Evolutionary conservation across 208 protist species (phyloP).

Genomic region (Wallacemonas sp.): DNA sequence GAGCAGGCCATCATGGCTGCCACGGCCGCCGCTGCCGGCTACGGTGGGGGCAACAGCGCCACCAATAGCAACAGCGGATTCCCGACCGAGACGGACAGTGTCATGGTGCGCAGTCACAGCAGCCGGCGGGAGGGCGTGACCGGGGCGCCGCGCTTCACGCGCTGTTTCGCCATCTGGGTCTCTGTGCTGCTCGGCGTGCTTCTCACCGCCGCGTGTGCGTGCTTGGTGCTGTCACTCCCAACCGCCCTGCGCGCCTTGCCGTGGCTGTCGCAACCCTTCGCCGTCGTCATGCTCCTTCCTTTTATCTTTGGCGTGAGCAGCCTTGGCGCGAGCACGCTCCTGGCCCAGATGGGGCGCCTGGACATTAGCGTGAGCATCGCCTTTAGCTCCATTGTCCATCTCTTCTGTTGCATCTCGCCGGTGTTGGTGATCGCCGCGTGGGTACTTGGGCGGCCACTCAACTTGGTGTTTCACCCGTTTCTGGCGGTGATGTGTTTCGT

Average conservation of each 20-base stretch:
- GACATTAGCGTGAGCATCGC: slow-evolving; percentile 77
- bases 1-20: slow-evolving; percentile 11
- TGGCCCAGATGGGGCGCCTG: slow-evolving; percentile 61
- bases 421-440: slow-evolving; percentile 53
- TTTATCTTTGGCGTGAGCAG: slow-evolving; percentile 57
- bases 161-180: slow-evolving; percentile 29
- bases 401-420: slow-evolving; percentile 76
- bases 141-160: slow-evolving; percentile 34
- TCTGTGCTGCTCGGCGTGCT: slow-evolving; percentile 24
- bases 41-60: neutral
- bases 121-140: slow-evolving; percentile 7
- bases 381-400: slow-evolving; percentile 65
- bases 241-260: slow-evolving; percentile 23
- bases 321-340: slow-evolving; percentile 50
- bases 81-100: neutral
- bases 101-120: neutral
- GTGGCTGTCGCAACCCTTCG: slow-evolving; percentile 43
- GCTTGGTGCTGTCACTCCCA: slow-evolving; percentile 41
- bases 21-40: neutral
- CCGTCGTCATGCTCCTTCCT: slow-evolving; percentile 60
- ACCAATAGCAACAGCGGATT: neutral
- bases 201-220: slow-evolving; percentile 29
- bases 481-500: slow-evolving; percentile 56
- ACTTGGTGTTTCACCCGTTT: slow-evolving; percentile 70
- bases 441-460: slow-evolving; percentile 45